Conservation (phyloP, 148 eudicot species). For the Bassia scoparia region DNA sequence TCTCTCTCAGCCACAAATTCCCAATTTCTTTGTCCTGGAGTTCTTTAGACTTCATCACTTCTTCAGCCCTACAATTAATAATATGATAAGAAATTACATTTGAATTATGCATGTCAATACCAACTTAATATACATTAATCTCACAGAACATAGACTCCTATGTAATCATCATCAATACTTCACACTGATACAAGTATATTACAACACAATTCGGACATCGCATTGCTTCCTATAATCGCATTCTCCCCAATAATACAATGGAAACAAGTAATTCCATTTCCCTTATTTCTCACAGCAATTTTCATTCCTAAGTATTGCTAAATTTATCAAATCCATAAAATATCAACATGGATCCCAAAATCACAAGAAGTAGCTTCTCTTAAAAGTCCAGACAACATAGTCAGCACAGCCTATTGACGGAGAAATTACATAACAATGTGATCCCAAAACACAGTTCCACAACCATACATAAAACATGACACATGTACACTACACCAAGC, state of each 20-base stretch:
- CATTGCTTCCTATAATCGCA: no score
- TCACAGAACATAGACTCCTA: background rate
- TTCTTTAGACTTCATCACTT: slow-evolving; percentile 34
- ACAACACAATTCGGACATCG: no score
- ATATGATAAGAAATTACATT: no score
- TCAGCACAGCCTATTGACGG: background rate
- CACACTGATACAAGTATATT: no score
- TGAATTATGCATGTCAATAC: no score
- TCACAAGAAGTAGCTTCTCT: background rate
- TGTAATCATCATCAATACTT: no score
- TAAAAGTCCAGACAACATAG: background rate
- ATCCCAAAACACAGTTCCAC: background rate
- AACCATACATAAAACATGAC: background rate
- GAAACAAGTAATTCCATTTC: no score
- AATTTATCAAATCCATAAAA: no score
- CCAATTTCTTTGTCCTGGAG: slow-evolving; percentile 47
- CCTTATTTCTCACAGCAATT: no score
- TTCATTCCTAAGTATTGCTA: no score
- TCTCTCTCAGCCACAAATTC: slow-evolving; percentile 43
- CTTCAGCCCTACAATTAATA: slow-evolving; percentile 36
- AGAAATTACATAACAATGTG: background rate
- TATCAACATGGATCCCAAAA: no score
- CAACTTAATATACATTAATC: background rate
- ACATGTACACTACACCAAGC: background rate
- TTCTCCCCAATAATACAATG: no score